These are phyloP conservation scores for Mediolabrus comicus DNA, from an alignment of 108 stramenopile genomes.

Conservation along the genomic window DNA sequence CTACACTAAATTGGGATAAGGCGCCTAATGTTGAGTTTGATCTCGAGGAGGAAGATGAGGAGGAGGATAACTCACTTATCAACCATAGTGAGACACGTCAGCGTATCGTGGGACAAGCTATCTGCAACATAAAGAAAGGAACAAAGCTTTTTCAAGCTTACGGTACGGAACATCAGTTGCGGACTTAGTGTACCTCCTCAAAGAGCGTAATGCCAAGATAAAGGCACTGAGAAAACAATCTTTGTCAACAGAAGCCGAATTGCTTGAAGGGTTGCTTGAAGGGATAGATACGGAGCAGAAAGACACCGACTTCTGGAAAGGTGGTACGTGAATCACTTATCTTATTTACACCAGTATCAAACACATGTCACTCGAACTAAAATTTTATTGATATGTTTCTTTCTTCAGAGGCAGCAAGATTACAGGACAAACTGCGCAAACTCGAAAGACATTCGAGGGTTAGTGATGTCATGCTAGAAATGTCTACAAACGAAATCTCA, in stretches of 20 bases:
- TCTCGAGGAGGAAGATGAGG: not conserved
- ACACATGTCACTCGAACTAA: too few species aligned
- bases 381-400: too few species aligned
- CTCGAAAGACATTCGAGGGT: not conserved
- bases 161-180: slow-evolving; percentile 20
- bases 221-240: not conserved
- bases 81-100: not conserved
- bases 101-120: slow-evolving; percentile 11
- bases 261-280: not conserved
- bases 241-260: not conserved
- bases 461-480: not conserved
- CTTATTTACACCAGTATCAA: not conserved
- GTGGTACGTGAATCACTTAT: not conserved
- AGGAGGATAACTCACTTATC: not conserved
- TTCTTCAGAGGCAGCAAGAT: not conserved
- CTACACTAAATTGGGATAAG: slow-evolving; percentile 18
- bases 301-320: not conserved
- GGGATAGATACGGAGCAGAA: not conserved
- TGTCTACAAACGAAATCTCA: not conserved
- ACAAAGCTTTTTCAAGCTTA: slow-evolving; percentile 20
- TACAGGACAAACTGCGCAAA: not conserved
- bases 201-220: not conserved
- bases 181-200: slow-evolving; percentile 22
- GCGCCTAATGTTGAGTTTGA: slow-evolving; percentile 27
- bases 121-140: slow-evolving; percentile 5